Evolutionary conservation across 2,329 filamentous ascomycete genomes (phyloP), one percentile per base, ranked within the genome.

Genomic region (Fusarium sp.): DNA sequence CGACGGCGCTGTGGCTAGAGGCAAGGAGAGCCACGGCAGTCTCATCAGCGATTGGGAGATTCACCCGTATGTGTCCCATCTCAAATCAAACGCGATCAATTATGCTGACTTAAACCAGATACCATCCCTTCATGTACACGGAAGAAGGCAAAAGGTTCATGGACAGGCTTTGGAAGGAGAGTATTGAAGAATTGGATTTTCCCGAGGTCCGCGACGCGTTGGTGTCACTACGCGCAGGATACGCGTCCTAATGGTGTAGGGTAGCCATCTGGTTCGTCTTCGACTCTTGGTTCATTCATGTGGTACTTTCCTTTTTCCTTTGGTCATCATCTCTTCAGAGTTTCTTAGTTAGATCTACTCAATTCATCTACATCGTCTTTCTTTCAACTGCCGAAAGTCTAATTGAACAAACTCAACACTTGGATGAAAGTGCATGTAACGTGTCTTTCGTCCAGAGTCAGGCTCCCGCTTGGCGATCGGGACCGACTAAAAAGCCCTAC

Each of bases 21-120:
- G 58, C 10, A 58, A 66, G 45, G 72, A 74, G 10, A 57, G 60
- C 6, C 72, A 74, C 13, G 66, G 72, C 5, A 61, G 61, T 37
- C 62, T 61, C 13, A 16, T 72, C 16, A 58, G 52, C 1, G 57
- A 65, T 34, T 70, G 67, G 66, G 58, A 59, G 10, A 63, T 74
- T 14, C 62, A 52, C 6, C 57, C 66, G 71, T 72, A 41, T 27
- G 68, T 64, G 8, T n/a, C 34, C n/a, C 13, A 23, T 37, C 37
- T 37, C 1, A 11, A 41, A 23, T 6, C 3, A 3, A 14, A n/a
- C 7, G 7, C 4, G 16, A 27, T 54, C 2, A 10, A 6, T 57
- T 4, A 34, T 30, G 27, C 37, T 32, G 0, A 34, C 16, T 27
- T 9, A 2, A 5, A 3, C 10, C 3, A 73, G 68, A 13, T 66